Evolutionary conservation across 139 green algal species (phyloP), one percentile per base, ranked within the genome.

Genomic region (Chlorella sp.): DNA sequence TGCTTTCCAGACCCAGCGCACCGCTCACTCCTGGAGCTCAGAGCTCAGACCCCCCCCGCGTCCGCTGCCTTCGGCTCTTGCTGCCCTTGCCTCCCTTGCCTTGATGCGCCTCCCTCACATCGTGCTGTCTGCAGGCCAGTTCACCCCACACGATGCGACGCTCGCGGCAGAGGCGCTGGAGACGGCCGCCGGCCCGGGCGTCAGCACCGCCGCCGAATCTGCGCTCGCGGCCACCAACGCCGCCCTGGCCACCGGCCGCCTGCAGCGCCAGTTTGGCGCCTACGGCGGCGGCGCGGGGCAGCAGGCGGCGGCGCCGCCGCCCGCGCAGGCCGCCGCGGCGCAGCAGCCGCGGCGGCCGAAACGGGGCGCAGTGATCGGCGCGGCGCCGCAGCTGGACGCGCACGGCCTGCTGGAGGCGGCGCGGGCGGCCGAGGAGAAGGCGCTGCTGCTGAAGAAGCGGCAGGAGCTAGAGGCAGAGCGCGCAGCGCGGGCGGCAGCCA

Each of bases 321-420:
- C 0, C 41, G 27, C 38, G 41, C 29, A 27, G 29, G 38, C 0
- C 23, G 64, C 51, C 19, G 9, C 69, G 73, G 27, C 76, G 87
- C 56, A 21, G 29, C 56, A 63, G 17, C 14, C 17, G 56, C 29
- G 33, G 56, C 56, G 56, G 56, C n/a, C n/a, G n/a, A n/a, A n/a
- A n/a, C 29, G 33, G 56, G 73, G n/a, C 70, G 87, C 83, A 5
- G 62, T 87, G 19, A 92, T 92, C 43, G 85, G 85, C 14, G 79
- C 86, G n/a, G 79, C 76, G 5, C 79, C 87, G 19, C 79, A 90
- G 78, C 84, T 91, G 45, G 91, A 85, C 67, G 36, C 63, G 56
- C 56, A 63, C 72, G 83, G 36, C 9, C 36, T 66, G 33, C 23
- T 53, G 1, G 68, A 76, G 46, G 68, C 55, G 23, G 41, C 11